Evolutionary conservation across 2,329 filamentous ascomycete genomes (phyloP).

Genomic region (Dryadomyces quercus-mongolicae): DNA sequence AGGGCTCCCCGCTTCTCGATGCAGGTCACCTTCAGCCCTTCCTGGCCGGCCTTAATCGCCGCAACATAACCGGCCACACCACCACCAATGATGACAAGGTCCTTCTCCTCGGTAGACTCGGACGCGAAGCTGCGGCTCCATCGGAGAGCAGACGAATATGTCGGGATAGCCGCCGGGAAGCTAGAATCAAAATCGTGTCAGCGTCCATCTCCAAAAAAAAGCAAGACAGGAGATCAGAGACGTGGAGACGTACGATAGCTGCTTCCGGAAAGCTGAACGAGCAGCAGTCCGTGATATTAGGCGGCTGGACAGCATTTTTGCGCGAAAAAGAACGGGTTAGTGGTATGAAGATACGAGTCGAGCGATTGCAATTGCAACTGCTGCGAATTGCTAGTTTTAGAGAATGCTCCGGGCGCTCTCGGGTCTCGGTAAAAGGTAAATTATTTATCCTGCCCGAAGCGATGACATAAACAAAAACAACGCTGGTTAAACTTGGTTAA

Average conservation of each 20-base stretch:
- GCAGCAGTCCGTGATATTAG: conserved; percentile 42
- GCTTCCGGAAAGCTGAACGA: conserved; percentile 40
- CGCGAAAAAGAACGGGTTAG: neutral
- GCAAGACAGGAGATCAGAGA: neutral
- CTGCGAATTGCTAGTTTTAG: neutral
- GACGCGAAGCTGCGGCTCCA: conserved; percentile 49
- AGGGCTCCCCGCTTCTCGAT: conserved; percentile 96
- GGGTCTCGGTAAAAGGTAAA: conserved; percentile 8
- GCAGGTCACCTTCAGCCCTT: conserved; percentile 92
- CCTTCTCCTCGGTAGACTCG: conserved; percentile 67
- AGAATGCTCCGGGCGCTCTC: conserved; percentile 10
- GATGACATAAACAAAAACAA: neutral
- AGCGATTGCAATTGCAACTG: neutral
- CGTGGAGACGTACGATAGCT: conserved; percentile 10
- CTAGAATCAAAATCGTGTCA: conserved; percentile 18
- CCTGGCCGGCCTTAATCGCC: conserved; percentile 96
- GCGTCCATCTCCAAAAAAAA: neutral
- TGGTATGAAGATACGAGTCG: no score
- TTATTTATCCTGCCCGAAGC: neutral
- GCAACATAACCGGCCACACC: conserved; percentile 98
- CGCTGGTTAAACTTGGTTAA: no score
- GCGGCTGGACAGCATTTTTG: no score
- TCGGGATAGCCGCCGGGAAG: conserved; percentile 34
- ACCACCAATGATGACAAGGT: conserved; percentile 94
- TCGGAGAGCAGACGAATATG: conserved; percentile 30